Conservation (phyloP, 2,329 filamentous ascomycete genomes). For the Colletotrichum tanaceti region DNA sequence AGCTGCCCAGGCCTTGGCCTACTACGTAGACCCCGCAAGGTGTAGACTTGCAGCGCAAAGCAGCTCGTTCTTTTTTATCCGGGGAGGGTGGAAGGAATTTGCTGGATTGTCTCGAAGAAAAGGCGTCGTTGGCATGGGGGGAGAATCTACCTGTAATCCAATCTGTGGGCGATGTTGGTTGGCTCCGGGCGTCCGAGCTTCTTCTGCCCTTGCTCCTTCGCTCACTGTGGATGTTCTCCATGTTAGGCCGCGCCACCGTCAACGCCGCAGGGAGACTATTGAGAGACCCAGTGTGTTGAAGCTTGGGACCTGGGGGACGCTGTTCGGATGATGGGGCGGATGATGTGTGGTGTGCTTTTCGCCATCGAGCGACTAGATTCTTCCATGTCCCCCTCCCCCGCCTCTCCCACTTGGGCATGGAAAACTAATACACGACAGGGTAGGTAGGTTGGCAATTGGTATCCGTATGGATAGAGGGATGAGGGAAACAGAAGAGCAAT, state of each 20-base stretch:
- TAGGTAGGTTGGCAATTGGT: no score
- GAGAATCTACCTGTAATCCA: neutral
- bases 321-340: neutral
- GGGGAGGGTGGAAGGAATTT: no score
- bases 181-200: neutral
- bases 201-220: neutral
- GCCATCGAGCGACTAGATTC: neutral
- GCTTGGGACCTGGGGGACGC: neutral
- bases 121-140: neutral
- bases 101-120: neutral
- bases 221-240: neutral
- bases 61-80: neutral
- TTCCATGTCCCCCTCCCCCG: no score
- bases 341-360: slow-evolving; percentile 2
- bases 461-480: neutral
- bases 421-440: neutral
- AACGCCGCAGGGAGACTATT: slow-evolving; percentile 18
- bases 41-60: neutral
- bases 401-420: neutral
- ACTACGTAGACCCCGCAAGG: neutral
- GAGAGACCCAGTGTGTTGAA: neutral
- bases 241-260: neutral
- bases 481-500: neutral
- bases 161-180: neutral
- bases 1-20: slow-evolving; percentile 1